Conservation (phyloP, 2,329 filamentous ascomycete genomes). For the Ophiocordyceps australis region DNA sequence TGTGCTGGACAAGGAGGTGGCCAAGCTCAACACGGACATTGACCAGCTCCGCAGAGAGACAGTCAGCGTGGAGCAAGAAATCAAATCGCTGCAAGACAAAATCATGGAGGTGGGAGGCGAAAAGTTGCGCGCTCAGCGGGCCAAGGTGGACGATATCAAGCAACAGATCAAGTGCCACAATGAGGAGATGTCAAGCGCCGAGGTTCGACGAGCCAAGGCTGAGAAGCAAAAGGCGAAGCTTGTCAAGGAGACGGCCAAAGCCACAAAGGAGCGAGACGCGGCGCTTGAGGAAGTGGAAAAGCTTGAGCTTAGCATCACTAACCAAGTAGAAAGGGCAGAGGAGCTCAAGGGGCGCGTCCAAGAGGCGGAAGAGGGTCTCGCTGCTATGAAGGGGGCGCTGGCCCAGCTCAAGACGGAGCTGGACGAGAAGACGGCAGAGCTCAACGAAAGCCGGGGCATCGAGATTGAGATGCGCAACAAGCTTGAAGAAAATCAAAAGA, state of each 20-base stretch:
- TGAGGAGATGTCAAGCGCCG: conserved; percentile 70
- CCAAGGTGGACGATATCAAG: conserved; percentile 77
- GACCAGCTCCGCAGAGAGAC: conserved; percentile 68
- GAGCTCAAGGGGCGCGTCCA: conserved; percentile 57
- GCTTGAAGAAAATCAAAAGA: conserved; percentile 89
- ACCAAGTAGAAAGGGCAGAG: conserved; percentile 59
- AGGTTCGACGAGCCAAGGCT: conserved; percentile 79
- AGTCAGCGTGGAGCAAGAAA: conserved; percentile 80
- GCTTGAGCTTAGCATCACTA: conserved; percentile 60
- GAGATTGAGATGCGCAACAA: conserved; percentile 99
- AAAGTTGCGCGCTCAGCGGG: conserved; percentile 73
- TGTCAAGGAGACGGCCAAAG: conserved; percentile 63
- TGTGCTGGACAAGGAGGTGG: conserved; percentile 60
- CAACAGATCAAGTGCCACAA: conserved; percentile 65
- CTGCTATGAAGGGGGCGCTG: conserved; percentile 65
- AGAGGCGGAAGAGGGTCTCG: conserved; percentile 63
- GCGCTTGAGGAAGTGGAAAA: conserved; percentile 57
- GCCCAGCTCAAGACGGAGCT: conserved; percentile 65
- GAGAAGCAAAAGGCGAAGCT: conserved; percentile 85
- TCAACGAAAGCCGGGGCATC: conserved; percentile 73
- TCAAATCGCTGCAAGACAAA: conserved; percentile 82
- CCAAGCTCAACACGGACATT: conserved; percentile 58
- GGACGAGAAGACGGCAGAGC: conserved; percentile 66
- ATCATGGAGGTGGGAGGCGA: conserved; percentile 98
- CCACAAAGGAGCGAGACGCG: conserved; percentile 59